Base-by-base conservation (phyloP, 129 eudicot genomes). In the Centrapalus pauciflorus region DNA sequence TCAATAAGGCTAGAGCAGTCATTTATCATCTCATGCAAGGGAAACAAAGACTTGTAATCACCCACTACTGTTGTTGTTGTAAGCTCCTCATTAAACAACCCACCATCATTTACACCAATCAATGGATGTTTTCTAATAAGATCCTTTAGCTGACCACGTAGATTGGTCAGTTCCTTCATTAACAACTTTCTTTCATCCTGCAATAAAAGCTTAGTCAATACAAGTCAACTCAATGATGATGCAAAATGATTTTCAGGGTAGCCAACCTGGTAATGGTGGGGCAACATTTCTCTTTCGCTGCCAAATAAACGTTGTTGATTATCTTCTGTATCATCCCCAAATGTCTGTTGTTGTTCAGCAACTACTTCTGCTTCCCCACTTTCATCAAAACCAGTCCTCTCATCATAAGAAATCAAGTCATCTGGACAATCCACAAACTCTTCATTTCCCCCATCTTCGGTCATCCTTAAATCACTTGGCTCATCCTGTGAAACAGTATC, bases 401-500 rank as follows among this genome's bases (percentile, higher is more conserved):
- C 74, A 56, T 69, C 74, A 26, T 37, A 55, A 12, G 74, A 69
- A 69, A 69, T 43, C 66, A 80, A 81, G 69, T 87, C 97, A 65
- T 90, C 97, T 11, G 97, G 84, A 74, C 93, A 88, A 74, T 90
- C 97, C 55, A 87, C 87, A 81, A 90, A 90, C 87, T 90, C 97
- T 69, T 90, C 95, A 64, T 76, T 86, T 46, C 83, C 95, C 19
- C 82, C 95, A 73, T 87, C 97, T 28, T 90, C 97, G 7, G 72
- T 50, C 20, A 75, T 72, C 69, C 55, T 83, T 51, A 19, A 70
- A 28, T 85, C 95, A 66, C 67, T 70, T 41, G 64, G 69, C 2
- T 68, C 78, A 38, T 43, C 67, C 16, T 70, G 61, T 20, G n/a
- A n/a, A n/a, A 77, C 76, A 50, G 67, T 56, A 40, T 84, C 77